phyloP scores from a whole-genome alignment of 1,284 basidiomycete genomes.

The Rhizopogon hawkerae region DNA sequence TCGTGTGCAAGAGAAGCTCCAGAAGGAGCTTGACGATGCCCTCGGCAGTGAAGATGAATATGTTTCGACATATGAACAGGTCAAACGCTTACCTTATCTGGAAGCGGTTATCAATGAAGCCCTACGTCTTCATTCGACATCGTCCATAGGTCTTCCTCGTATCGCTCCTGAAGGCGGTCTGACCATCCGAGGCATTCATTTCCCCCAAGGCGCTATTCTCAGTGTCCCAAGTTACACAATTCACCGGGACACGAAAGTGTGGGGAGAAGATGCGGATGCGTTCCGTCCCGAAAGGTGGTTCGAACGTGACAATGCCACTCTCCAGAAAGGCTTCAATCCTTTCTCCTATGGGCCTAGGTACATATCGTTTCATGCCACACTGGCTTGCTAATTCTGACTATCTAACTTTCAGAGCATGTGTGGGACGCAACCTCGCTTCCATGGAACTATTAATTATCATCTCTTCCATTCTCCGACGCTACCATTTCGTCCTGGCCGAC shows the following conservation, averaged over 20 bases:
- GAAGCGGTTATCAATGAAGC: slow-evolving; percentile 79
- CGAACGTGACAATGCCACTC: slow-evolving; percentile 48
- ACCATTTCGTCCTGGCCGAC: slow-evolving; percentile 58
- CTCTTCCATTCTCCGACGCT: slow-evolving; percentile 63
- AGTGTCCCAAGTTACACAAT: slow-evolving; percentile 74
- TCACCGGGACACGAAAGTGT: slow-evolving; percentile 61
- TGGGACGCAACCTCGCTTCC: slow-evolving; percentile 67
- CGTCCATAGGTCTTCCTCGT: slow-evolving; percentile 76
- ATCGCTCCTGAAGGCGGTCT: slow-evolving; percentile 64
- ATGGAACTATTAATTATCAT: slow-evolving; percentile 71
- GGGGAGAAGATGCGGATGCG: slow-evolving; percentile 73
- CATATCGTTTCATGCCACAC: slow-evolving; percentile 1
- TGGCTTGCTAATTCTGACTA: neutral
- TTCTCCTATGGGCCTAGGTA: slow-evolving; percentile 65
- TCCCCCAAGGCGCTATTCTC: slow-evolving; percentile 65
- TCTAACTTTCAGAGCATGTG: slow-evolving; percentile 46
- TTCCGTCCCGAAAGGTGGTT: slow-evolving; percentile 80
- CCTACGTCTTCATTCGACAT: slow-evolving; percentile 75
- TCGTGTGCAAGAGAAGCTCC: slow-evolving; percentile 59
- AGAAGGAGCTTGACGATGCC: slow-evolving; percentile 73
- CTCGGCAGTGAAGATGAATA: slow-evolving; percentile 51
- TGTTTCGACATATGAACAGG: slow-evolving; percentile 47
- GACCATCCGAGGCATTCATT: slow-evolving; percentile 48
- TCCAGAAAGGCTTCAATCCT: slow-evolving; percentile 69
- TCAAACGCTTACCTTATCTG: slow-evolving; percentile 68